These are phyloP conservation scores for Rhodotorula kratochvilovae DNA, from an alignment of 768 basidiomycete genomes.

Conservation along the genomic window DNA sequence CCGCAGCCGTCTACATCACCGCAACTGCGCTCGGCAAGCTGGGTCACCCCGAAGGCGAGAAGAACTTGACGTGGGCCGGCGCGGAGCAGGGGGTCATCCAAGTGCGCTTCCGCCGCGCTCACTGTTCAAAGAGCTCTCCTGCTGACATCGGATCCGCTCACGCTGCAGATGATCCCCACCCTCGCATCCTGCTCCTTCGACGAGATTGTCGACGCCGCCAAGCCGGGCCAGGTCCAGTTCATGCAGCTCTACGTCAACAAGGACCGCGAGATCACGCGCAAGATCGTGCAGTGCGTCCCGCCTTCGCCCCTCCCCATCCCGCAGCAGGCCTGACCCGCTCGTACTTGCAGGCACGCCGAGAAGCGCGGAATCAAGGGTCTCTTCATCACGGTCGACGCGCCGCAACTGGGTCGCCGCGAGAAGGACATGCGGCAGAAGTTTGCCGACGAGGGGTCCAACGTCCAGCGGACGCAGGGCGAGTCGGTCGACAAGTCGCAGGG, in stretches of 20 bases:
- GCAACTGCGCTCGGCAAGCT: slow-evolving; percentile 86
- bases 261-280: slow-evolving; percentile 76
- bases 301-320: not conserved
- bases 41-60: slow-evolving; percentile 91
- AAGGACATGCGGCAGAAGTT: slow-evolving; percentile 92
- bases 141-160: not conserved
- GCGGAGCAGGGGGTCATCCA: slow-evolving; percentile 71
- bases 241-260: slow-evolving; percentile 91
- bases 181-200: slow-evolving; percentile 93
- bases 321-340: too few species aligned
- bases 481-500: slow-evolving; percentile 78
- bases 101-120: slow-evolving; percentile 46
- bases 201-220: slow-evolving; percentile 82
- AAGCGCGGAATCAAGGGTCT: slow-evolving; percentile 80
- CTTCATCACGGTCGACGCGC: slow-evolving; percentile 97
- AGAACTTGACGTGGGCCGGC: slow-evolving; percentile 82
- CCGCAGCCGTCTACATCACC: slow-evolving; percentile 53
- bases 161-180: slow-evolving; percentile 71
- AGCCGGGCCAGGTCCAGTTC: slow-evolving; percentile 74
- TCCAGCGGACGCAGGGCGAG: slow-evolving; percentile 51
- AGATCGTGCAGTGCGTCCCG: slow-evolving; percentile 59
- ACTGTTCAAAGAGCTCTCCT: not conserved
- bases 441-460: slow-evolving; percentile 64
- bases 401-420: slow-evolving; percentile 67
- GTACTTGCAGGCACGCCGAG: slow-evolving; percentile 62